phyloP scores from a whole-genome alignment of 805 yeast species.

The Wickerhamiella vanderwaltii region DNA sequence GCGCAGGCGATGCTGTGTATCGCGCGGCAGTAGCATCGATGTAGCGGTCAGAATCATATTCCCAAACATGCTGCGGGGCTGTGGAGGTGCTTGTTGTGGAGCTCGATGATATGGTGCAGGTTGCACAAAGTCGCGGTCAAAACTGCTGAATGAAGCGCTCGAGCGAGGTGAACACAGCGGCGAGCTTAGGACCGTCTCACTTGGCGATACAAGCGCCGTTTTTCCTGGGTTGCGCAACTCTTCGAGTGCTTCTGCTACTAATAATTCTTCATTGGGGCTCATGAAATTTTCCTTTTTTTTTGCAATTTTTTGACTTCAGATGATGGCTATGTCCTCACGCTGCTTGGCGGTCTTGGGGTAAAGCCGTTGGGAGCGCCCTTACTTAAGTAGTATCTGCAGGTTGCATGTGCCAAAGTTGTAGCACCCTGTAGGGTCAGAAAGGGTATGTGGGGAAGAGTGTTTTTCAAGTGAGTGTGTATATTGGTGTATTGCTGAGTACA shows the following conservation, averaged over 20 bases:
- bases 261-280: constrained; percentile 18
- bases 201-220: background rate
- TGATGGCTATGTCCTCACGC: too few relatives aligned
- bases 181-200: background rate
- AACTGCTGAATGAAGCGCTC: background rate
- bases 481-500: too few relatives aligned
- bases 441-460: too few relatives aligned
- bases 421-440: too few relatives aligned
- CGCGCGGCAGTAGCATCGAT: constrained; percentile 32
- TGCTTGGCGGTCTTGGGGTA: too few relatives aligned
- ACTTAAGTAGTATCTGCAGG: background rate
- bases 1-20: constrained; percentile 18
- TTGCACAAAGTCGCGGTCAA: constrained; percentile 3
- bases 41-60: constrained; percentile 27
- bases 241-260: constrained; percentile 22
- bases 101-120: constrained; percentile 2
- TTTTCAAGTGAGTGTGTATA: too few relatives aligned
- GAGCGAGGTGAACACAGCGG: constrained; percentile 3
- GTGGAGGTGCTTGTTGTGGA: background rate
- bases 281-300: constrained; percentile 2
- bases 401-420: background rate
- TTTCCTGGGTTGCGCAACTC: constrained; percentile 13
- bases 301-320: too few relatives aligned
- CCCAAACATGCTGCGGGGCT: constrained; percentile 9
- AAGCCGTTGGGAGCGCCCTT: background rate